A percentile compares a stretch with the other conserved stretches of the same genome.
phyloP scores from a whole-genome alignment of 371 early-diverging fungal genomes.

The Mortierella sp. region DNA sequence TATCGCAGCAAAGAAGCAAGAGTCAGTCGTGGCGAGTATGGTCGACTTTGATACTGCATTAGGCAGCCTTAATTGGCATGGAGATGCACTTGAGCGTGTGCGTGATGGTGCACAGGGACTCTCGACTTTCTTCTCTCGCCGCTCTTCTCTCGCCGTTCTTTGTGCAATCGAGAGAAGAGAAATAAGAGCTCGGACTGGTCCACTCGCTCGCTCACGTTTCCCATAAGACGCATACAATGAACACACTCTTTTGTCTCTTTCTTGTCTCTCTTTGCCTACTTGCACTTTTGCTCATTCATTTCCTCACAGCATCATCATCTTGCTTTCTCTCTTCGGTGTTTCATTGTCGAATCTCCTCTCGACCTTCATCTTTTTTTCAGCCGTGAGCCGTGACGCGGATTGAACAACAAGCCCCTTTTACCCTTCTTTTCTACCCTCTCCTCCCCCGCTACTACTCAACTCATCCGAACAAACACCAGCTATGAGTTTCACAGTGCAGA shows the following conservation, averaged over 20 bases:
- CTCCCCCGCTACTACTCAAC: too few relatives aligned
- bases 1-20: neutral
- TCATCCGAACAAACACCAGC: neutral
- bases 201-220: too few relatives aligned
- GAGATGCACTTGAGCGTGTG: neutral
- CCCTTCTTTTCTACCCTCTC: neutral
- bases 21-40: too few relatives aligned
- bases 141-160: neutral
- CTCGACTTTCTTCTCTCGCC: neutral
- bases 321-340: neutral
- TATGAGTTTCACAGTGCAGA: constrained; percentile 36
- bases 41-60: neutral
- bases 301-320: neutral
- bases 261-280: too few relatives aligned
- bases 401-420: neutral
- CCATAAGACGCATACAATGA: too few relatives aligned
- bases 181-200: too few relatives aligned
- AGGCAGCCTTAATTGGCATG: neutral
- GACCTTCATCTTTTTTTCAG: neutral
- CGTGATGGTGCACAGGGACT: neutral
- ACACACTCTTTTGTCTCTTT: too few relatives aligned
- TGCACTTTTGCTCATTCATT: too few relatives aligned
- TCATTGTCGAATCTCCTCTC: neutral
- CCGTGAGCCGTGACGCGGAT: neutral
- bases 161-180: too few relatives aligned